A percentile compares a stretch with the other conserved stretches of the same genome.
phyloP scores from a whole-genome alignment of 495 filamentous ascomycete genomes.

The Penicillium nucicola region DNA sequence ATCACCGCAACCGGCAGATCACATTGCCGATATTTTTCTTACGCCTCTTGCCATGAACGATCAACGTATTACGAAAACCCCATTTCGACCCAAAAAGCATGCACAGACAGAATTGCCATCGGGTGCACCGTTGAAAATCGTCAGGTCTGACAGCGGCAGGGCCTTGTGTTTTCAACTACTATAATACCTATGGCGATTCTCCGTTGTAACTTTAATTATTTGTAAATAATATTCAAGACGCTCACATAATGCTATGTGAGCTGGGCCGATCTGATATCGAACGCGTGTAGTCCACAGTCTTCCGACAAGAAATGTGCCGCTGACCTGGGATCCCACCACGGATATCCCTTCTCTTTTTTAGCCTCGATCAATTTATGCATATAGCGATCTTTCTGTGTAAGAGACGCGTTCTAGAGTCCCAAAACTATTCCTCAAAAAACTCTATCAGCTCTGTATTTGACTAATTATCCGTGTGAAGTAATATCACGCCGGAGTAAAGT shows the following conservation, averaged over 20 bases:
- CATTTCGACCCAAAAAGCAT: slow-evolving; percentile 23
- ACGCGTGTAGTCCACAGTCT: slow-evolving; percentile 1
- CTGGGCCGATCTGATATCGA: background rate
- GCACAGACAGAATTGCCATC: slow-evolving; percentile 26
- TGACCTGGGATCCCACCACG: slow-evolving; percentile 18
- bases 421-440: too few species aligned
- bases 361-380: too few species aligned
- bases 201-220: slow-evolving; percentile 23
- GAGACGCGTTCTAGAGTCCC: too few species aligned
- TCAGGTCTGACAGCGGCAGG: slow-evolving; percentile 22
- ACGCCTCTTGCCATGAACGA: slow-evolving; percentile 11
- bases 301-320: slow-evolving; percentile 1
- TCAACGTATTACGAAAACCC: slow-evolving; percentile 22
- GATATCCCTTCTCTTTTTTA: slow-evolving; percentile 22
- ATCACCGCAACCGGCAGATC: slow-evolving; percentile 30
- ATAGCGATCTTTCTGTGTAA: too few species aligned
- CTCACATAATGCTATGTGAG: slow-evolving; percentile 8
- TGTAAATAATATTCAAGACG: slow-evolving; percentile 13
- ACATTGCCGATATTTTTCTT: slow-evolving; percentile 24
- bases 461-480: too few species aligned
- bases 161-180: slow-evolving; percentile 15
- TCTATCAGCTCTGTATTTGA: too few species aligned
- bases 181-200: slow-evolving; percentile 20
- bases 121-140: slow-evolving; percentile 25
- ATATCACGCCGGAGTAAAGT: too few species aligned